These are phyloP conservation scores for Mortierella hygrophila DNA, from an alignment of 192 early-diverging fungal genomes.

Conservation along the genomic window DNA sequence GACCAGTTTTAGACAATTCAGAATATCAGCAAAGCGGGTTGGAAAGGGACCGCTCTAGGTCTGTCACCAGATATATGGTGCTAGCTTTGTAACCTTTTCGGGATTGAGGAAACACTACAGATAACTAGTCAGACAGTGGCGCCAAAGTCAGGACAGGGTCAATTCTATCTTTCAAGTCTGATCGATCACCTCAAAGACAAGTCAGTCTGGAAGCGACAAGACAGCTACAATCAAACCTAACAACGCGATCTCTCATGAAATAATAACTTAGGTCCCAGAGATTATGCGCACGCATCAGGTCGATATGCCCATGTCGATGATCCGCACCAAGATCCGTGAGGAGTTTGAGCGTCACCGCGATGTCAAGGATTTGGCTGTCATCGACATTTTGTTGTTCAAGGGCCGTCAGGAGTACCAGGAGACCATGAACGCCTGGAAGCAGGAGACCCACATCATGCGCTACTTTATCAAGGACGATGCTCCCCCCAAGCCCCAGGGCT, in stretches of 20 bases:
- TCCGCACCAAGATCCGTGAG: conserved; percentile 89
- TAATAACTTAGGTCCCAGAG: conserved; percentile 69
- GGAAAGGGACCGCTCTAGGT: no score
- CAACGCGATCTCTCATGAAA: background rate
- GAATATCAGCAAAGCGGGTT: no score
- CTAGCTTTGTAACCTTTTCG: background rate
- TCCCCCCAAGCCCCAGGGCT: conserved; percentile 75
- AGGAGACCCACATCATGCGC: conserved; percentile 86
- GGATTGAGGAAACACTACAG: background rate
- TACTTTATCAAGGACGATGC: conserved; percentile 87
- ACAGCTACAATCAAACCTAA: no score
- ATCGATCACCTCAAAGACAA: background rate
- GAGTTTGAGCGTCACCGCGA: conserved; percentile 90
- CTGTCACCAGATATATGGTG: no score
- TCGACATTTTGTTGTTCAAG: conserved; percentile 91
- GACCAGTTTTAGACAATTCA: no score
- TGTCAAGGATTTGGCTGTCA: conserved; percentile 78
- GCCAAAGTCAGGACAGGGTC: background rate
- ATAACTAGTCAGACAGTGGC: background rate
- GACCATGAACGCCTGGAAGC: conserved; percentile 94
- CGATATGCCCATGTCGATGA: conserved; percentile 75
- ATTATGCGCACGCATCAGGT: conserved; percentile 81
- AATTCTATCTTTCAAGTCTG: background rate
- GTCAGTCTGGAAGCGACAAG: background rate
- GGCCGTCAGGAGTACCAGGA: conserved; percentile 90